Percentiles rank a stretch among this genome's conserved stretches.
phyloP scores from a whole-genome alignment of 352 stramenopile species.

The Globisporangium radiosum region DNA sequence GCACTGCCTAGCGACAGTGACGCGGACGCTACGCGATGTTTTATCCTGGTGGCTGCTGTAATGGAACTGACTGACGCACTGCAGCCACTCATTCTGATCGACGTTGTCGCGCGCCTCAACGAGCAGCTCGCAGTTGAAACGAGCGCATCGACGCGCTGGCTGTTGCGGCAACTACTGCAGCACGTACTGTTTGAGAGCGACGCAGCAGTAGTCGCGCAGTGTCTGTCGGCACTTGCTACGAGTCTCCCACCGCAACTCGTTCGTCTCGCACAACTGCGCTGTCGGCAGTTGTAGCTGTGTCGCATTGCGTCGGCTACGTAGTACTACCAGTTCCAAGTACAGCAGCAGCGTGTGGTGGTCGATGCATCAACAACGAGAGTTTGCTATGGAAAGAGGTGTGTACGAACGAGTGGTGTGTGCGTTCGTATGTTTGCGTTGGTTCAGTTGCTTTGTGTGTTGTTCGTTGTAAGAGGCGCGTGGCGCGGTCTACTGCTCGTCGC shows the following conservation, averaged over 20 bases:
- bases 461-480: no score
- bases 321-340: no score
- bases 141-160: constrained; percentile 21
- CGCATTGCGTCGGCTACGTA: no score
- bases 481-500: not conserved
- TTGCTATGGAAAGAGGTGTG: no score
- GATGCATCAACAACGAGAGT: no score
- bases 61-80: no score
- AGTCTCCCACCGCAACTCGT: constrained; percentile 15
- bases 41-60: constrained; percentile 3
- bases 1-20: constrained; percentile 5
- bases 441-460: not conserved
- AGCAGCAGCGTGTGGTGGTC: no score
- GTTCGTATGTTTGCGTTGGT: not conserved
- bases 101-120: constrained; percentile 18
- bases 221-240: constrained; percentile 2
- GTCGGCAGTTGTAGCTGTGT: not conserved
- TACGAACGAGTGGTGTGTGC: no score
- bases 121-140: constrained; percentile 20
- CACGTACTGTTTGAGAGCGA: constrained; percentile 47
- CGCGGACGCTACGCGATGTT: not conserved
- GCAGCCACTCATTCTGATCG: constrained; percentile 12
- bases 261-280: constrained; percentile 1
- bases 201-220: constrained; percentile 9
- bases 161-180: constrained; percentile 24